phyloP scores from a whole-genome alignment of 1,139 yeast species.

The Protomyces inouyei region DNA sequence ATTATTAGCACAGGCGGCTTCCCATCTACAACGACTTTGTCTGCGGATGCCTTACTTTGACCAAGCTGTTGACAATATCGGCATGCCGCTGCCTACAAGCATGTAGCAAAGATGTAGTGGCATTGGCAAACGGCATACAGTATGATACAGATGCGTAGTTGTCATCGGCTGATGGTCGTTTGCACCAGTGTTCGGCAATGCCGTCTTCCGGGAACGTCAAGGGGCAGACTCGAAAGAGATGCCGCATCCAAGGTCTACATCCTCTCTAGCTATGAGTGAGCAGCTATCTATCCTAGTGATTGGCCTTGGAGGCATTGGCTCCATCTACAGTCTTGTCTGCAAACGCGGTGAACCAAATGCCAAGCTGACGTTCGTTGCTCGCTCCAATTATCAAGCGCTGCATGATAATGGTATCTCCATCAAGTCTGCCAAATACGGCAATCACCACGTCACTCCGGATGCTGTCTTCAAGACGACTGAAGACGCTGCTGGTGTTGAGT shows the following conservation, averaged over 20 bases:
- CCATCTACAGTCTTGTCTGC: slow-evolving; percentile 5
- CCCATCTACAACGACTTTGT: too few relatives aligned
- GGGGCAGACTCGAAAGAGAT: too few relatives aligned
- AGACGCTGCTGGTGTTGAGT: slow-evolving; percentile 42
- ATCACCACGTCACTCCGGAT: slow-evolving; percentile 27
- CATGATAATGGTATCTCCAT: slow-evolving; percentile 54
- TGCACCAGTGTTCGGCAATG: too few relatives aligned
- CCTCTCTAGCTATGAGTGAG: background rate
- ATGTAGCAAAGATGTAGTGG: too few relatives aligned
- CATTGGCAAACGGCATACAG: background rate
- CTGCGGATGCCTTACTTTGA: too few relatives aligned
- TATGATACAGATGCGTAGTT: background rate
- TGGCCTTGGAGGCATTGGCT: slow-evolving; percentile 16
- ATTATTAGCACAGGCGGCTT: too few relatives aligned
- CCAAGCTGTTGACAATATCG: too few relatives aligned
- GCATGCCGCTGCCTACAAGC: too few relatives aligned
- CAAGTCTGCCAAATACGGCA: slow-evolving; percentile 59
- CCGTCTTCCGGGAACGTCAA: too few relatives aligned
- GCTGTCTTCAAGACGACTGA: slow-evolving; percentile 3
- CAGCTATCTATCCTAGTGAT: background rate
- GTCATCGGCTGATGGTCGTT: too few relatives aligned
- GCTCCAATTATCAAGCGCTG: slow-evolving; percentile 60
- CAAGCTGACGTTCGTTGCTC: slow-evolving; percentile 51
- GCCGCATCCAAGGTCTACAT: too few relatives aligned
- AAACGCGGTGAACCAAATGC: background rate